These are phyloP conservation scores for Mycosarcoma mackinlayi DNA, from an alignment of 1,284 basidiomycete genomes.

Conservation along the genomic window DNA sequence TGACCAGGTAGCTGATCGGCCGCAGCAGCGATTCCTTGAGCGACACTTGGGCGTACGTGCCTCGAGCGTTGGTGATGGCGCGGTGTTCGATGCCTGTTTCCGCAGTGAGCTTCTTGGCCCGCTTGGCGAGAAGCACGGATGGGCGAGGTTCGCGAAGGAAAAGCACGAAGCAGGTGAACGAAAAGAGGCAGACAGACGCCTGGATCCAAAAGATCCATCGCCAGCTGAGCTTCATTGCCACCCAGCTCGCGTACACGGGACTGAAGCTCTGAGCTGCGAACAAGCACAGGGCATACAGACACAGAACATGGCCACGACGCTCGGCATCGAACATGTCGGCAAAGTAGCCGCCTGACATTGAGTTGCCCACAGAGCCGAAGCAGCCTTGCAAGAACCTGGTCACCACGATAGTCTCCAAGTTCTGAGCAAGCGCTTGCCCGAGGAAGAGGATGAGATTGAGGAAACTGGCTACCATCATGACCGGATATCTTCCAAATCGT, in stretches of 20 bases:
- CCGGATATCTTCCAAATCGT: conserved; percentile 29
- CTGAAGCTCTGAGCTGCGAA: conserved; percentile 64
- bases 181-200: conserved; percentile 10
- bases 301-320: conserved; percentile 69
- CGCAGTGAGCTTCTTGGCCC: conserved; percentile 66
- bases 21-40: conserved; percentile 60
- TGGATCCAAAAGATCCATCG: conserved; percentile 54
- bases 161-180: conserved; percentile 33
- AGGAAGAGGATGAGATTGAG: conserved; percentile 47
- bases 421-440: conserved; percentile 52
- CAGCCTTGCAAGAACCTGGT: conserved; percentile 66
- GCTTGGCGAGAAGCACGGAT: conserved; percentile 69
- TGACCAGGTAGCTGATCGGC: conserved; percentile 66
- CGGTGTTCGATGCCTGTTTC: conserved; percentile 67
- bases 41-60: conserved; percentile 45
- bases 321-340: conserved; percentile 61
- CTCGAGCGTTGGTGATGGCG: conserved; percentile 15
- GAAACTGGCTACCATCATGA: conserved; percentile 22
- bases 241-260: conserved; percentile 46
- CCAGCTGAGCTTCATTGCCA: conserved; percentile 54
- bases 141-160: conserved; percentile 63
- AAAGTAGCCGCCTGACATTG: conserved; percentile 57
- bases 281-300: conserved; percentile 67
- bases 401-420: conserved; percentile 51
- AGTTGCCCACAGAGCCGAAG: conserved; percentile 60